A percentile compares a stretch with the other conserved stretches of the same genome.
These are phyloP conservation scores for Aspergillus bombycis DNA, from an alignment of 2,329 filamentous ascomycete genomes.

Conservation along the genomic window DNA sequence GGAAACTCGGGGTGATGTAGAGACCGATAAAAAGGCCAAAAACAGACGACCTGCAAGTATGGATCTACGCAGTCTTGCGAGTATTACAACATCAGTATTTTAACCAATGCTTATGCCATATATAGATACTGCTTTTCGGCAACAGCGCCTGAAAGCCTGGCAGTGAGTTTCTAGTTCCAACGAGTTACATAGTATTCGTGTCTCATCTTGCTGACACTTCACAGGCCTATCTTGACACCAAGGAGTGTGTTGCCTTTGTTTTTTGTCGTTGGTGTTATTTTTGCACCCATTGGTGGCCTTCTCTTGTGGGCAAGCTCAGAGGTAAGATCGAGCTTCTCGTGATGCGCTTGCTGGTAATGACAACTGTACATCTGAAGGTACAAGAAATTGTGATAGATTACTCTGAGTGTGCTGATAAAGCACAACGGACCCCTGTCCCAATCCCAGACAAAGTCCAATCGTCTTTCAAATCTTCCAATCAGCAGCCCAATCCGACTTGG, in stretches of 20 bases:
- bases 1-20: conserved; percentile 40
- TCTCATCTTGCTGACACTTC: conserved; percentile 16
- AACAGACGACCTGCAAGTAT: conserved; percentile 87
- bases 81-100: conserved; percentile 8
- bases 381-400: conserved; percentile 93
- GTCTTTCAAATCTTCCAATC: conserved; percentile 69
- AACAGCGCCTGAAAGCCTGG: conserved; percentile 98
- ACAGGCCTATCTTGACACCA: conserved; percentile 87
- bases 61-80: conserved; percentile 28
- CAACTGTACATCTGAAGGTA: conserved; percentile 58
- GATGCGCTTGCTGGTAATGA: conserved; percentile 10
- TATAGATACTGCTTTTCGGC: conserved; percentile 90
- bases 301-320: conserved; percentile 82
- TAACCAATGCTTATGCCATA: conserved; percentile 18
- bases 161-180: conserved; percentile 66
- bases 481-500: conserved; percentile 36
- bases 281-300: conserved; percentile 87
- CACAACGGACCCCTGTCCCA: conserved; percentile 55
- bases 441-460: conserved; percentile 58
- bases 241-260: conserved; percentile 92
- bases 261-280: conserved; percentile 87
- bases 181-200: background rate
- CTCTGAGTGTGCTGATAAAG: conserved; percentile 69
- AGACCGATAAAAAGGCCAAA: conserved; percentile 77
- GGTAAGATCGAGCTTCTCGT: conserved; percentile 51